These are phyloP conservation scores for Russula ochroleuca DNA, from an alignment of 768 basidiomycete species.

Conservation along the genomic window DNA sequence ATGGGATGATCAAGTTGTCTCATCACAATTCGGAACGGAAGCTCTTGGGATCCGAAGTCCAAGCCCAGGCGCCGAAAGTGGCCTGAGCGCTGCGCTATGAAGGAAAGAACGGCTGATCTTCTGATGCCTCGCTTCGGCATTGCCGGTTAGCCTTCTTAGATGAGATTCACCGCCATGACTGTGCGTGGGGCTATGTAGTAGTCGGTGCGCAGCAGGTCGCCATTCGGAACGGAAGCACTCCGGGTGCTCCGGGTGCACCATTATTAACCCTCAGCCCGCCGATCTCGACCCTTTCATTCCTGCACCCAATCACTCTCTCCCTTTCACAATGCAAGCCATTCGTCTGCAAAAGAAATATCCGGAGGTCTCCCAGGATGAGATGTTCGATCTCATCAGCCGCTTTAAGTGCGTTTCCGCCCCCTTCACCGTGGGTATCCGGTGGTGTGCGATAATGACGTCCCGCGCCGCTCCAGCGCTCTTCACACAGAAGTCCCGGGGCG, in stretches of 20 bases:
- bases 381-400: slow-evolving; percentile 88
- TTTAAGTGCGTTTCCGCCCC: slow-evolving; percentile 75
- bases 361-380: slow-evolving; percentile 86
- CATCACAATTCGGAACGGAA: too few species aligned
- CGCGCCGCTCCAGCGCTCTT: slow-evolving; percentile 49
- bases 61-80: too few species aligned
- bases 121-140: too few species aligned
- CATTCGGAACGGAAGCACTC: neutral
- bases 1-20: too few species aligned
- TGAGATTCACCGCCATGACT: neutral
- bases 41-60: too few species aligned
- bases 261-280: slow-evolving; percentile 13
- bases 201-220: neutral
- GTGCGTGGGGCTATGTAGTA: neutral
- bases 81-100: too few species aligned
- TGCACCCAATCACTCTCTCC: slow-evolving; percentile 4
- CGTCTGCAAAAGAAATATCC: slow-evolving; percentile 90
- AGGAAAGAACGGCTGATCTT: too few species aligned
- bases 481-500: slow-evolving; percentile 77
- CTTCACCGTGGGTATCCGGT: slow-evolving; percentile 9
- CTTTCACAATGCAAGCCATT: slow-evolving; percentile 64
- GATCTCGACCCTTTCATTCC: neutral
- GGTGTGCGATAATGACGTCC: slow-evolving; percentile 19
- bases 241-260: neutral
- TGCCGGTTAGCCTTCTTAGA: too few species aligned